Evolutionary conservation across 2,329 filamentous ascomycete genomes (phyloP), one percentile per base, ranked within the genome.

Genomic region (Cercospora sojina): DNA sequence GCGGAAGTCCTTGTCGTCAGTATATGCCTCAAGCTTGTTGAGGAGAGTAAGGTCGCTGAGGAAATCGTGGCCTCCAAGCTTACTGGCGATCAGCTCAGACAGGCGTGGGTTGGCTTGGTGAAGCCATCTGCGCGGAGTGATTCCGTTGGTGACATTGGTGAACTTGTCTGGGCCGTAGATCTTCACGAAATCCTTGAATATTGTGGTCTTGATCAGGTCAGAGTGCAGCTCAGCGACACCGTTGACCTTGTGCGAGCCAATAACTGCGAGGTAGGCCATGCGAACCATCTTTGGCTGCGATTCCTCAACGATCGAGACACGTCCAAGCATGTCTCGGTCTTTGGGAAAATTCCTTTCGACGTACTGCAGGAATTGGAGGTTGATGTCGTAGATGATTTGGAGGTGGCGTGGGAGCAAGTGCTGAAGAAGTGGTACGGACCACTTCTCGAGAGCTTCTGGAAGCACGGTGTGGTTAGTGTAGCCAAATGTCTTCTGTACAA

Each of bases 391-490:
- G 75, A 98, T 98, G 76, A 98, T 97, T 78, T 71, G 67, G 61
- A 99, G 84, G 79, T 99, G 95, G 64, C 95, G 90, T 20, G 95
- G 95, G 16, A 99, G 88, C 25, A 99, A 87, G 75, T 97, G 91
- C 81, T 98, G 93, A 76, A 99, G 82, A 66, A 99, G 83, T 55
- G 92, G 91, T 38, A 99, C 94, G 1, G 94, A 93, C 95, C 95
- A 99, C 82, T 98, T 99, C 86, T 99, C 95, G 56, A 98, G 83
- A 27, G 95, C 95, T 80, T 99, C 95, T 0, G 95, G 94, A 59
- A 99, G 88, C 63, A 99, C 95, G 0, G 95, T 99, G 81, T 99
- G 95, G 81, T 99, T 99, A 70, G 95, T 98, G 83, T 99, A 99
- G 70, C 94, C 92, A 76, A 99, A 99, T 1, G 87, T 85, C 75